Evolutionary conservation across 805 yeast genomes (phyloP), one percentile per base, ranked within the genome.

Genomic region (Candida andamanensis): DNA sequence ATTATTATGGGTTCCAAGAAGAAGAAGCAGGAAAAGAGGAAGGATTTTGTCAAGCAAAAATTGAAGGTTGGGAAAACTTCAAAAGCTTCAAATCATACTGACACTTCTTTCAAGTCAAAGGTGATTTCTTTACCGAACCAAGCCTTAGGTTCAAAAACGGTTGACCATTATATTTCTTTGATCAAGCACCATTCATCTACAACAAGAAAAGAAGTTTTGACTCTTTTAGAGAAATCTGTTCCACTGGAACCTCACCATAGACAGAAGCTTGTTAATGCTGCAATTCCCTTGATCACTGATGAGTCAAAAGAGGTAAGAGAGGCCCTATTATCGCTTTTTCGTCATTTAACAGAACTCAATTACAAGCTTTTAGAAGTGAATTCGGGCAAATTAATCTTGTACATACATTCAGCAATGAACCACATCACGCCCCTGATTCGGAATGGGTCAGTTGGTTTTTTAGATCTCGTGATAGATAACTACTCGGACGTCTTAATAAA

Each of bases 381-480:
- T 61, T 62, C 78, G 47, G 60, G 76, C 39, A 58, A 65, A 14
- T 50, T 82, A 33, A 69, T 83, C n/a, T 66, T 90, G 18, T 89
- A 82, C 52, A 67, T 90, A 12, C 83, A 82, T 45, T 80, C 90
- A 32, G 94, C 95, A 3, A 90, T 92, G 96, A 83, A 97, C 12
- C 97, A 92, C 53, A 82, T 92, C 24, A 72, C 72, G 18, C 78
- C 86, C 1, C 77, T 76, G 4, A 78, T 92, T 17, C 72, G 95
- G 34, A 73, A 75, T 27, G 87, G 84, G 38, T 76, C 95, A 2
- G 74, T 90, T 0, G 74, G 70, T 36, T 84, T 82, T 45, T 58
- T 89, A 16, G 64, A 69, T 24, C 65, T 78, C 3, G 51, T 87
- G 33, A 52, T 86, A n/a, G 63, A 69, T 27, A 58, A 68, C 34